Evolutionary conservation across 2,329 filamentous ascomycete genomes (phyloP).

Genomic region (Fusarium sambucinum): DNA sequence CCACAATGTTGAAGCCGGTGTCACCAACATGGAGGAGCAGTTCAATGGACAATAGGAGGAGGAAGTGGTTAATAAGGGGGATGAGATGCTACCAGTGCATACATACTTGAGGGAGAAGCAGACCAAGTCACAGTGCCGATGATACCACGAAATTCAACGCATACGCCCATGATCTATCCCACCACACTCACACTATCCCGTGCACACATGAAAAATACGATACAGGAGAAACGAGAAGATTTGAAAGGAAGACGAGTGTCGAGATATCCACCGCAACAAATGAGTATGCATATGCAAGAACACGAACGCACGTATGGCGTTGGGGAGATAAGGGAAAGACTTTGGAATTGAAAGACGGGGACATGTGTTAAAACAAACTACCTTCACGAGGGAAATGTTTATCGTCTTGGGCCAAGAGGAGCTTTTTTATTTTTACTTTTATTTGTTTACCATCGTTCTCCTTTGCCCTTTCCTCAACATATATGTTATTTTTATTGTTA

Average conservation of each 20-base stretch:
- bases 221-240: constrained; percentile 30
- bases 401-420: constrained; percentile 25
- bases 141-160: constrained; percentile 54
- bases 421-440: constrained; percentile 12
- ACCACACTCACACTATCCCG: constrained; percentile 30
- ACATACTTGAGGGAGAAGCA: constrained; percentile 37
- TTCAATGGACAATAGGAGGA: constrained; percentile 53
- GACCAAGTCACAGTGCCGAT: constrained; percentile 45
- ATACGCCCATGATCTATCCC: constrained; percentile 39
- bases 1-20: constrained; percentile 83
- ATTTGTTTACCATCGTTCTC: constrained; percentile 9
- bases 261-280: constrained; percentile 19
- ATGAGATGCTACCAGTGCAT: constrained; percentile 36
- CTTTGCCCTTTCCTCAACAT: constrained; percentile 29
- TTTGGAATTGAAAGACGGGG: constrained; percentile 29
- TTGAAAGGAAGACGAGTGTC: constrained; percentile 19
- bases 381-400: constrained; percentile 9
- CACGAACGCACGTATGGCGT: constrained; percentile 48
- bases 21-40: constrained; percentile 55
- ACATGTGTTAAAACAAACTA: constrained; percentile 10
- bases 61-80: constrained; percentile 52
- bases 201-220: constrained; percentile 35
- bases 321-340: constrained; percentile 46
- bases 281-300: constrained; percentile 34
- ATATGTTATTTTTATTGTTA: constrained; percentile 27